Evolutionary conservation across 306 rosid genomes (phyloP).

Genomic region (Comarum palustre): DNA sequence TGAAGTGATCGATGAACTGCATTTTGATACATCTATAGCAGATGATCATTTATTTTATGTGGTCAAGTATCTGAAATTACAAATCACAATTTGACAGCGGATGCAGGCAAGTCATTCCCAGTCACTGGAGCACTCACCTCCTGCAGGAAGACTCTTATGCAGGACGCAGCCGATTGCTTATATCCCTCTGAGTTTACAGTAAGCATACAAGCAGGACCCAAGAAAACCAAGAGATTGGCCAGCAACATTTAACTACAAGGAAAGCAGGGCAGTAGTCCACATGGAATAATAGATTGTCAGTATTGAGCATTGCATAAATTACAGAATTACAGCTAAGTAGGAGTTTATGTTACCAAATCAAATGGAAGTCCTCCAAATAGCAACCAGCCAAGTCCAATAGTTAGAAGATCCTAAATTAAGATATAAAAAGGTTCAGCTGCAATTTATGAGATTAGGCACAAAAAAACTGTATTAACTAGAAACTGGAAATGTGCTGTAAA

Average conservation of each 20-base stretch:
- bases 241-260: slow-evolving; percentile 50
- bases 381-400: slow-evolving; percentile 56
- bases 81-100: slow-evolving; percentile 18
- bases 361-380: slow-evolving; percentile 62
- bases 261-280: slow-evolving; percentile 4
- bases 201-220: slow-evolving; percentile 74
- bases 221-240: slow-evolving; percentile 68
- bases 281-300: slow-evolving; percentile 11
- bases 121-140: slow-evolving; percentile 8
- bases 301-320: neutral
- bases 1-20: neutral
- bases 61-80: neutral
- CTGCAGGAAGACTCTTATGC: slow-evolving; percentile 10
- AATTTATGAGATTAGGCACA: neutral
- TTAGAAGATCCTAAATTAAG: slow-evolving; percentile 43
- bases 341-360: slow-evolving; percentile 39
- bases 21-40: neutral
- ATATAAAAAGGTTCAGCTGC: neutral
- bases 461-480: neutral
- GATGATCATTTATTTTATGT: neutral
- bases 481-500: neutral
- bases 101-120: slow-evolving; percentile 24
- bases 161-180: slow-evolving; percentile 25
- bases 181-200: slow-evolving; percentile 53
- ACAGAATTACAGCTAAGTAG: neutral